Conservation (phyloP, 2,329 filamentous ascomycete species). For the Phyllosticta paracitricarpa region DNA sequence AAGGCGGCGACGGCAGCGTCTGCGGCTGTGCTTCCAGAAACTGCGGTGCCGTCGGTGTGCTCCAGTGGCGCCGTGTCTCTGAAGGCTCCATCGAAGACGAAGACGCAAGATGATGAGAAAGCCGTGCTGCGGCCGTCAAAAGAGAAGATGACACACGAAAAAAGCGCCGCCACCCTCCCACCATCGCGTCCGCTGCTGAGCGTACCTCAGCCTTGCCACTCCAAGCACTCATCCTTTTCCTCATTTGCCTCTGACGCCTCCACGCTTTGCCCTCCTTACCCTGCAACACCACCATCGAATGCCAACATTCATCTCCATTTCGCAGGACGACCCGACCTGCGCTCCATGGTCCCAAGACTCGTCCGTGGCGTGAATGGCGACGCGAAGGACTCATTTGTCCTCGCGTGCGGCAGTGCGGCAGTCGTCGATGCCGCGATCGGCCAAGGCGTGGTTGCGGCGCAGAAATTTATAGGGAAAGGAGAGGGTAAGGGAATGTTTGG, state of each 20-base stretch:
- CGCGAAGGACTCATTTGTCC: background rate
- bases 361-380: background rate
- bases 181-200: background rate
- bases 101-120: too few relatives aligned
- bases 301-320: background rate
- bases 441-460: background rate
- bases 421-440: background rate
- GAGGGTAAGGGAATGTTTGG: background rate
- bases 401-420: background rate
- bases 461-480: background rate
- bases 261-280: background rate
- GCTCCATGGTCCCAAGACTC: background rate
- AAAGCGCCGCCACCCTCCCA: too few relatives aligned
- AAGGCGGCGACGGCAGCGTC: background rate
- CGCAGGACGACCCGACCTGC: background rate
- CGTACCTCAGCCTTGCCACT: background rate
- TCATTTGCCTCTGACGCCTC: background rate
- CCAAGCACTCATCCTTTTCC: background rate
- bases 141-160: too few relatives aligned
- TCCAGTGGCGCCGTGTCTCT: background rate
- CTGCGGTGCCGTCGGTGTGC: background rate
- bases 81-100: too few relatives aligned
- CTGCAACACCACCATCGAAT: background rate
- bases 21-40: background rate
- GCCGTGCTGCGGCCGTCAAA: too few relatives aligned